phyloP scores from a whole-genome alignment of 371 early-diverging fungal species.

The Lichtheimia ornata region DNA sequence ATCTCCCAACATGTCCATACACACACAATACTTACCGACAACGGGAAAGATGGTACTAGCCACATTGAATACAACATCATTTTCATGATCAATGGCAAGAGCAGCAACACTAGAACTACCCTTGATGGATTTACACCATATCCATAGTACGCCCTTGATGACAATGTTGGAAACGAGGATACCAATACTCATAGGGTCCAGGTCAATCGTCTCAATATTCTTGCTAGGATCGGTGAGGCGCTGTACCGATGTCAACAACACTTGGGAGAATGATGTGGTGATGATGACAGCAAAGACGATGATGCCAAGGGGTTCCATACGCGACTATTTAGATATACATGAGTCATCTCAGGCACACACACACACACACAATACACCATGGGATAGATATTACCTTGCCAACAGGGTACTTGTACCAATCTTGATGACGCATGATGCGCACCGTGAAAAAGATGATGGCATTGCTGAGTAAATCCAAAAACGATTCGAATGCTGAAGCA shows the following conservation, averaged over 20 bases:
- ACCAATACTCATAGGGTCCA: constrained; percentile 33
- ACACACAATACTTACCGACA: constrained; percentile 27
- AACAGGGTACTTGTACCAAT: constrained; percentile 50
- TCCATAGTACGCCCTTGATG: constrained; percentile 55
- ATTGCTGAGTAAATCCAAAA: constrained; percentile 50
- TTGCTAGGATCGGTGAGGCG: constrained; percentile 37
- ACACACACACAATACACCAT: neutral
- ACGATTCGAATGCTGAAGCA: constrained; percentile 52
- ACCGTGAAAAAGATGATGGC: constrained; percentile 53
- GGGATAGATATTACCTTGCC: constrained; percentile 32
- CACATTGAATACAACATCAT: constrained; percentile 64
- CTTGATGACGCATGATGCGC: constrained; percentile 45
- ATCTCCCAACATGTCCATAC: no score
- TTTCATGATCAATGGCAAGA: constrained; percentile 65
- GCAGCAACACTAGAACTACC: constrained; percentile 62
- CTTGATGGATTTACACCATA: constrained; percentile 59
- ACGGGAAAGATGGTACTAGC: constrained; percentile 60
- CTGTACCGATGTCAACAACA: constrained; percentile 54
- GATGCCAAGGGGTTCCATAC: constrained; percentile 69
- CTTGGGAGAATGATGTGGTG: constrained; percentile 64
- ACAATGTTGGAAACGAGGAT: constrained; percentile 50
- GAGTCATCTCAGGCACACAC: neutral
- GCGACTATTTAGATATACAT: constrained; percentile 25
- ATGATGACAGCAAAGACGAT: constrained; percentile 66
- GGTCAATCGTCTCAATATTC: constrained; percentile 44